Evolutionary conservation across 345 rosid genomes (phyloP).

Genomic region (Hypericum perforatum): DNA sequence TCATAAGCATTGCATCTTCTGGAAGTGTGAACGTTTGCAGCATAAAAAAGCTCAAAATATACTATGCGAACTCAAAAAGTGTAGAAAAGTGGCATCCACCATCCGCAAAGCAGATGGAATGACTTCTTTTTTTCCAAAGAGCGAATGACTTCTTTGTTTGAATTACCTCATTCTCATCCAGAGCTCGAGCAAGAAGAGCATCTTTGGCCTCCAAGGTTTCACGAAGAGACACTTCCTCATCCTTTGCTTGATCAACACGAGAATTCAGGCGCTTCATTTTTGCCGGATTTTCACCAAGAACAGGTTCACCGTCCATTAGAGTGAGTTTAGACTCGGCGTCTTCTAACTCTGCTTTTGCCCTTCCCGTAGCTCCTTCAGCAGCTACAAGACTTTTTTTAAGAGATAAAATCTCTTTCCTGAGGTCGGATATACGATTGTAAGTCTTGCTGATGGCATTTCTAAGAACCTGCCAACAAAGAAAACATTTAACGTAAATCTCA

Average conservation of each 20-base stretch:
- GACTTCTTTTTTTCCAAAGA: too few species aligned
- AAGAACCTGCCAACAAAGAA: constrained; percentile 44
- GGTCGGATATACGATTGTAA: constrained; percentile 73
- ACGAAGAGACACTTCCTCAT: constrained; percentile 46
- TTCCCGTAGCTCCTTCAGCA: constrained; percentile 69
- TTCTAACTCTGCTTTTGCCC: constrained; percentile 63
- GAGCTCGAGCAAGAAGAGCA: constrained; percentile 79
- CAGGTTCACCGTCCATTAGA: constrained; percentile 82
- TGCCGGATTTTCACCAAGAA: constrained; percentile 78
- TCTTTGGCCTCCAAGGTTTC: constrained; percentile 80
- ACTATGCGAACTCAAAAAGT: too few species aligned
- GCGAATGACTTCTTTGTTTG: neutral
- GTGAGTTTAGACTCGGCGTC: constrained; percentile 74
- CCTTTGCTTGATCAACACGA: constrained; percentile 54
- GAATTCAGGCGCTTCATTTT: constrained; percentile 68
- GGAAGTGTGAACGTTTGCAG: too few species aligned
- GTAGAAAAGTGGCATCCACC: too few species aligned
- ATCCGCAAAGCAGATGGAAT: too few species aligned
- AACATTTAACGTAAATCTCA: neutral
- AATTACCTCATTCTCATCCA: constrained; percentile 81
- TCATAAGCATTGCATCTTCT: too few species aligned
- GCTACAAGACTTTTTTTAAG: constrained; percentile 44
- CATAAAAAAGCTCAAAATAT: too few species aligned
- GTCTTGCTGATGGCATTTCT: constrained; percentile 93
- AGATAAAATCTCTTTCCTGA: constrained; percentile 75